phyloP scores from a whole-genome alignment of 495 filamentous ascomycete genomes.

The Opeltia flavorubescens region DNA sequence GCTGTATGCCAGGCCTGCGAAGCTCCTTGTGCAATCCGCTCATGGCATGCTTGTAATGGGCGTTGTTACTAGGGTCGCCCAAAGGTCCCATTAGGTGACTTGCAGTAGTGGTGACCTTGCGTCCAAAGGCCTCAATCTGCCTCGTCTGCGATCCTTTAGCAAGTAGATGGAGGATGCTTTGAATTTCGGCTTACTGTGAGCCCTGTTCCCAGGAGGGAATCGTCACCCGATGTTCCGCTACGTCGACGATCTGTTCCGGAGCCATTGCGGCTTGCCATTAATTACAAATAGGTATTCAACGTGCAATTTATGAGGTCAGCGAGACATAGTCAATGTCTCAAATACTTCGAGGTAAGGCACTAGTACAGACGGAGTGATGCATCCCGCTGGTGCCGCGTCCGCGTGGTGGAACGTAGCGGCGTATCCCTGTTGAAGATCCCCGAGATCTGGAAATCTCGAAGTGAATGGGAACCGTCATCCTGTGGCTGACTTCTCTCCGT shows the following conservation, averaged over 20 bases:
- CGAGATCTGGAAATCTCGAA: too few relatives aligned
- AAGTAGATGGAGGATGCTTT: slow-evolving; percentile 1
- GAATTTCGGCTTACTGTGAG: slow-evolving; percentile 28
- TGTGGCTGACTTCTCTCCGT: too few relatives aligned
- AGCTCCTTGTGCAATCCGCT: slow-evolving; percentile 79
- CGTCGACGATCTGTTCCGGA: slow-evolving; percentile 11
- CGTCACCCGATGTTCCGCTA: slow-evolving; percentile 23
- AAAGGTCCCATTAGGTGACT: slow-evolving; percentile 68
- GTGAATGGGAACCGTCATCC: too few relatives aligned
- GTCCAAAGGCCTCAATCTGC: slow-evolving; percentile 80
- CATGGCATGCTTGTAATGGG: slow-evolving; percentile 75
- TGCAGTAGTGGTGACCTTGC: slow-evolving; percentile 90
- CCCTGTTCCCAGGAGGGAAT: slow-evolving; percentile 36
- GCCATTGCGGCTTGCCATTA: slow-evolving; percentile 16
- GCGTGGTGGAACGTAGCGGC: too few relatives aligned
- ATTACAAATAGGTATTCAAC: neutral
- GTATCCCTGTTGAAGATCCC: too few relatives aligned
- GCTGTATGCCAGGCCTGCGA: slow-evolving; percentile 66
- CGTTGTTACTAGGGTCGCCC: slow-evolving; percentile 41
- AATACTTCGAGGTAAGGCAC: too few relatives aligned
- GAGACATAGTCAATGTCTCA: too few relatives aligned
- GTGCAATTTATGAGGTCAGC: neutral
- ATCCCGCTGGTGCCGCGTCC: too few relatives aligned
- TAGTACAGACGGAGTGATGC: neutral
- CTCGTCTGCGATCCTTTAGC: slow-evolving; percentile 47